A percentile compares a stretch with the other conserved stretches of the same genome.
phyloP scores from a whole-genome alignment of 352 stramenopile species.

The Phytophthora litchii region DNA sequence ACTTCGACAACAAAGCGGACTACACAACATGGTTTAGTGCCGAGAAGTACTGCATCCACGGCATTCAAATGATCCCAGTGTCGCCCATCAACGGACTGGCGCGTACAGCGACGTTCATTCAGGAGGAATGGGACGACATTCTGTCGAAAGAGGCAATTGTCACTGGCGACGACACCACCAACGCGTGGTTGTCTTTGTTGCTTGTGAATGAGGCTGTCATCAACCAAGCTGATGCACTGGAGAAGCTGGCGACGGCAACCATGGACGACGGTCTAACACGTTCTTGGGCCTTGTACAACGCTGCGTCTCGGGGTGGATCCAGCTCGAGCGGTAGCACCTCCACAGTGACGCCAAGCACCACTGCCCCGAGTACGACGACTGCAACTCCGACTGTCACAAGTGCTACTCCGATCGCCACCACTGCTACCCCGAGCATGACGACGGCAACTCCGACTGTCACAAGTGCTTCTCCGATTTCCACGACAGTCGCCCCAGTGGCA shows the following conservation, averaged over 20 bases:
- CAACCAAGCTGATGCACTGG: slow-evolving; percentile 55
- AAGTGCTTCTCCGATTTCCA: slow-evolving; percentile 9
- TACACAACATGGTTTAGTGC: slow-evolving; percentile 82
- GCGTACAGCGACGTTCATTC: slow-evolving; percentile 62
- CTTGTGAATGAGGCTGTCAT: slow-evolving; percentile 76
- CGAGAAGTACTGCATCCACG: slow-evolving; percentile 82
- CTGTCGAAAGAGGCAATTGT: slow-evolving; percentile 74
- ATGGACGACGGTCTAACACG: slow-evolving; percentile 75
- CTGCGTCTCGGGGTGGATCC: slow-evolving; percentile 39
- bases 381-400: slow-evolving; percentile 3
- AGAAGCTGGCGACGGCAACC: slow-evolving; percentile 45
- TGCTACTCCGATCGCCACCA: slow-evolving; percentile 8
- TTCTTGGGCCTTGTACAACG: slow-evolving; percentile 78
- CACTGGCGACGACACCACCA: slow-evolving; percentile 42
- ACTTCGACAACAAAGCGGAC: slow-evolving; percentile 81
- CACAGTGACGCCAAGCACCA: slow-evolving; percentile 17
- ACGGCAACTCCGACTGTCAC: slow-evolving; percentile 9
- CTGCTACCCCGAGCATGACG: not conserved
- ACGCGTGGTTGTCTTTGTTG: slow-evolving; percentile 74
- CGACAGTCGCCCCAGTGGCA: slow-evolving; percentile 5
- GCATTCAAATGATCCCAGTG: slow-evolving; percentile 83
- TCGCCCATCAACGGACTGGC: slow-evolving; percentile 77
- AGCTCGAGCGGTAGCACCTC: slow-evolving; percentile 23
- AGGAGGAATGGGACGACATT: slow-evolving; percentile 82
- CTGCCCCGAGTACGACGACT: slow-evolving; percentile 7